Percentiles rank a stretch among this genome's conserved stretches.
Conservation (phyloP, 106 monocot genomes). For the Phalaenopsis aphrodite region DNA sequence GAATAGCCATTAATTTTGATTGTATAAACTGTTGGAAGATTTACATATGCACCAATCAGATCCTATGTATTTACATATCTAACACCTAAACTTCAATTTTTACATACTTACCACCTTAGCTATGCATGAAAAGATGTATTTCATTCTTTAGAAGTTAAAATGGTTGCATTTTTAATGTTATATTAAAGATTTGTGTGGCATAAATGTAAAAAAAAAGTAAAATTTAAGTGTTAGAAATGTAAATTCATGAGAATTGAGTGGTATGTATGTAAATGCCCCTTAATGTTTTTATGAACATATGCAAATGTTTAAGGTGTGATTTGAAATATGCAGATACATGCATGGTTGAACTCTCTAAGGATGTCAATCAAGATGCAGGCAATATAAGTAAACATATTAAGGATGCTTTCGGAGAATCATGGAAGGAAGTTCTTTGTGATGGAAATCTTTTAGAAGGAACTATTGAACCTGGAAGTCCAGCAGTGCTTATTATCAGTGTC, state of each 20-base stretch:
- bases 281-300: background rate
- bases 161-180: too few species aligned
- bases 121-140: too few species aligned
- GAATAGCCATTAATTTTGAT: background rate
- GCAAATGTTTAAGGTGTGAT: background rate
- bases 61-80: too few species aligned
- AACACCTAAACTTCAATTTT: too few species aligned
- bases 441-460: constrained; percentile 44
- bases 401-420: constrained; percentile 42
- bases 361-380: constrained; percentile 45
- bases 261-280: too few species aligned
- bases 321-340: constrained; percentile 42
- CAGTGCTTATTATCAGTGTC: constrained; percentile 58
- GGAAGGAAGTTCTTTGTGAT: constrained; percentile 65
- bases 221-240: too few species aligned
- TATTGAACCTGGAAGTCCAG: constrained; percentile 60
- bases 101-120: too few species aligned
- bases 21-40: background rate
- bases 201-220: too few species aligned
- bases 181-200: too few species aligned
- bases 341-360: constrained; percentile 56
- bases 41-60: too few species aligned
- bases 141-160: too few species aligned
- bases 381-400: constrained; percentile 68
- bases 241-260: too few species aligned